These are phyloP conservation scores for Penicillium sp. DNA, from an alignment of 2,329 filamentous ascomycete species.

Conservation along the genomic window DNA sequence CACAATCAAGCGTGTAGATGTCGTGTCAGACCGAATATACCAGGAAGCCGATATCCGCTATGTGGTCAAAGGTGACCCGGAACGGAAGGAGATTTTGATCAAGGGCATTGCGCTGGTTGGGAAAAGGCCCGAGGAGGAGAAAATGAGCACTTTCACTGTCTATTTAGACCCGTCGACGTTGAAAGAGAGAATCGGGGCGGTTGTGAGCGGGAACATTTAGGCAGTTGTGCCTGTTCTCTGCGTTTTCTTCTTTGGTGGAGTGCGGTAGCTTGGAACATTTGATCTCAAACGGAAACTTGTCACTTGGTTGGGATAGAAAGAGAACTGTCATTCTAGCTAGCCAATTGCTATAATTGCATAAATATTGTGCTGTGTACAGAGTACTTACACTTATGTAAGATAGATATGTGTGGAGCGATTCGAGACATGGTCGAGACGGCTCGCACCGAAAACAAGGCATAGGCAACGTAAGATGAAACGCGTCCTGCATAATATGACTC, in stretches of 20 bases:
- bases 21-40: conserved; percentile 12
- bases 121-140: conserved; percentile 4
- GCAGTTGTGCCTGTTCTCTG: too few species aligned
- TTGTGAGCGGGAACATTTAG: conserved; percentile 1
- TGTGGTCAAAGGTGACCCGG: conserved; percentile 10
- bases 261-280: too few species aligned
- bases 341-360: too few species aligned
- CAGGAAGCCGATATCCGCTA: conserved; percentile 12
- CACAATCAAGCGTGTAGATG: conserved; percentile 12
- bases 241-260: not conserved
- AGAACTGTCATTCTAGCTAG: too few species aligned
- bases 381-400: too few species aligned
- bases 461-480: not conserved
- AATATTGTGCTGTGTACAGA: too few species aligned
- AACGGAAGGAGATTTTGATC: conserved; percentile 7
- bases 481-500: too few species aligned
- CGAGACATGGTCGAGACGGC: too few species aligned
- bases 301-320: too few species aligned
- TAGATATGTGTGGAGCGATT: too few species aligned
- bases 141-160: conserved; percentile 8
- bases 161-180: conserved; percentile 10
- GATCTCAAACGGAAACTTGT: too few species aligned
- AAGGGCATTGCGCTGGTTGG: conserved; percentile 11
- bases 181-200: conserved; percentile 5
- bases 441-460: too few species aligned